phyloP scores from a whole-genome alignment of 176 grass and related monocot genomes.

The Paspalum notatum region DNA sequence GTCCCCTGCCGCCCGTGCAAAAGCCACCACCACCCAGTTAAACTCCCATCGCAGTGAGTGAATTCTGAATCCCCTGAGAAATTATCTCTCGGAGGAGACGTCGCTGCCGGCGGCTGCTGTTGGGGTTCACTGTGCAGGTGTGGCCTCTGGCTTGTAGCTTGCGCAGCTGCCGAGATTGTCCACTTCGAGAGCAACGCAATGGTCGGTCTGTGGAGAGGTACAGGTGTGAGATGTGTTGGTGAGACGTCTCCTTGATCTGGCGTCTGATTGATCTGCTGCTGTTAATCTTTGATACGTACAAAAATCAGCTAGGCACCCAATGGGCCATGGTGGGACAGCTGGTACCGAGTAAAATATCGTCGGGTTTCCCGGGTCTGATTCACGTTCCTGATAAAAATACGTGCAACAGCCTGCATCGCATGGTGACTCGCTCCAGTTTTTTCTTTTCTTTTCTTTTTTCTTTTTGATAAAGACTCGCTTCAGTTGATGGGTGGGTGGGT shows the following conservation, averaged over 20 bases:
- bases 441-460: too few species aligned
- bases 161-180: background rate
- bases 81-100: background rate
- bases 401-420: background rate
- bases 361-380: constrained; percentile 9
- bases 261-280: background rate
- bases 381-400: constrained; percentile 15
- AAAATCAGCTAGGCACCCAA: background rate
- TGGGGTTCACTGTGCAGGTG: background rate
- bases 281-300: background rate
- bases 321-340: background rate
- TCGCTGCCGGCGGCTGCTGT: too few species aligned
- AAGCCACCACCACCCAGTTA: background rate
- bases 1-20: background rate
- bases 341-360: constrained; percentile 6
- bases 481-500: background rate
- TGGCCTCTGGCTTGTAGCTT: background rate
- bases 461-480: background rate
- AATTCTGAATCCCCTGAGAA: constrained; percentile 36
- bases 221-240: too few species aligned
- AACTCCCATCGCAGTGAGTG: background rate
- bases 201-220: background rate
- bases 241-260: too few species aligned
- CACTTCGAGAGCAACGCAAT: background rate
- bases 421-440: background rate